phyloP scores from a whole-genome alignment of 2,329 filamentous ascomycete species.

The Mycocentrospora acerina region DNA sequence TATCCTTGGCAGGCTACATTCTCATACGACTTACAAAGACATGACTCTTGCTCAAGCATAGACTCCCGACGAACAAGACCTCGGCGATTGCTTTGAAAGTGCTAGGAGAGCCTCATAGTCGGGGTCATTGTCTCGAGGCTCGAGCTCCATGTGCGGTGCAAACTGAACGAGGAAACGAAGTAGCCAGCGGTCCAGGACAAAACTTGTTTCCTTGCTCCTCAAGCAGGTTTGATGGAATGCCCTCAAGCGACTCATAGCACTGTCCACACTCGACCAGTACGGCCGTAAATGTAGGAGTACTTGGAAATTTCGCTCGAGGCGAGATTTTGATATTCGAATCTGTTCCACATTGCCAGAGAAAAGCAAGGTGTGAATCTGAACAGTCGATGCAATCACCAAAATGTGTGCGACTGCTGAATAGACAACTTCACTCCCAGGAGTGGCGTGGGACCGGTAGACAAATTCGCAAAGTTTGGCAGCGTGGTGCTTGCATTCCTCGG shows the following conservation, averaged over 20 bases:
- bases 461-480: slow-evolving; percentile 23
- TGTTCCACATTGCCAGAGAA: slow-evolving; percentile 22
- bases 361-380: slow-evolving; percentile 25
- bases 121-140: slow-evolving; percentile 27
- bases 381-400: slow-evolving; percentile 25
- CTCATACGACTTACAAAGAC: not conserved
- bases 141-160: slow-evolving; percentile 27
- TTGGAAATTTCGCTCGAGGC: slow-evolving; percentile 27
- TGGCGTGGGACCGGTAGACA: slow-evolving; percentile 22
- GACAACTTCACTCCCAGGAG: slow-evolving; percentile 21
- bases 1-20: slow-evolving; percentile 7
- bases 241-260: slow-evolving; percentile 26
- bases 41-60: slow-evolving; percentile 3
- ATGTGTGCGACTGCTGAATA: slow-evolving; percentile 27
- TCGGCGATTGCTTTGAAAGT: slow-evolving; percentile 24
- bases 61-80: slow-evolving; percentile 21
- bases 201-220: slow-evolving; percentile 27
- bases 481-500: slow-evolving; percentile 24
- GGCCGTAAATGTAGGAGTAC: slow-evolving; percentile 21
- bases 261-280: slow-evolving; percentile 26
- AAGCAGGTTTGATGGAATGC: slow-evolving; percentile 29
- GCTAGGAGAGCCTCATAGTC: slow-evolving; percentile 25
- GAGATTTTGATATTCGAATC: slow-evolving; percentile 22
- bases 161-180: slow-evolving; percentile 28
- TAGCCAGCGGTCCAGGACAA: slow-evolving; percentile 26